Evolutionary conservation across 306 rosid genomes (phyloP).

Genomic region (Urtica urens): DNA sequence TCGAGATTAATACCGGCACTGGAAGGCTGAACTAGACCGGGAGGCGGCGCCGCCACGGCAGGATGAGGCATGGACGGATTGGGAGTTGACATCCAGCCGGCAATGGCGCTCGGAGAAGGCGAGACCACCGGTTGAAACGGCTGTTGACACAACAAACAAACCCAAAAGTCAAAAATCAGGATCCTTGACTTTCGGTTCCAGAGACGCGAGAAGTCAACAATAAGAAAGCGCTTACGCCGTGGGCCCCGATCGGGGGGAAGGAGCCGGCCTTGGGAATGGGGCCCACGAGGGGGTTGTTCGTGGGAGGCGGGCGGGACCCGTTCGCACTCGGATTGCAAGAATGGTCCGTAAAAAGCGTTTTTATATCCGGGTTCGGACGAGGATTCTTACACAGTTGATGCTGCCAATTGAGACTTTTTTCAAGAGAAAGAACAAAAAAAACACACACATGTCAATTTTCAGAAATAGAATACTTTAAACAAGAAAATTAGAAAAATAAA

Average conservation of each 20-base stretch:
- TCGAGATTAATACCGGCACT: constrained; percentile 20
- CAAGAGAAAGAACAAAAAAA: no score
- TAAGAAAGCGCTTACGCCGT: constrained; percentile 25
- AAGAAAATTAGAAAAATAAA: no score
- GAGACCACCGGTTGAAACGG: constrained; percentile 39
- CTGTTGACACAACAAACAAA: constrained; percentile 11
- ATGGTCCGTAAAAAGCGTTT: constrained; percentile 37
- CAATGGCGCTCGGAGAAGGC: constrained; percentile 32
- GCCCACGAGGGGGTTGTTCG: constrained; percentile 26
- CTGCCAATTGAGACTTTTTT: constrained; percentile 40
- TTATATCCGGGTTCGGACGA: constrained; percentile 39
- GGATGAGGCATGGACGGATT: constrained; percentile 32
- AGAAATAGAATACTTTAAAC: no score
- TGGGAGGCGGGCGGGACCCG: constrained; percentile 37
- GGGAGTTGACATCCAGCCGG: constrained; percentile 34
- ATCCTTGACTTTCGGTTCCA: not conserved
- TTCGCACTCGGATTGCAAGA: constrained; percentile 30
- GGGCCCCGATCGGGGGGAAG: constrained; percentile 38
- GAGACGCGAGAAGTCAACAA: not conserved
- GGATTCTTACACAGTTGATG: constrained; percentile 44
- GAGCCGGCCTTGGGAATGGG: constrained; percentile 37
- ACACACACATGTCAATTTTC: no score
- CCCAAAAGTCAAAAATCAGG: not conserved
- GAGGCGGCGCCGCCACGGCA: constrained; percentile 25
- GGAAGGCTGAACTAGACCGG: constrained; percentile 33